Percentiles rank a stretch among this genome's conserved stretches.
Evolutionary conservation across 116 monocot species (phyloP).

Genomic region (Iris pallida): DNA sequence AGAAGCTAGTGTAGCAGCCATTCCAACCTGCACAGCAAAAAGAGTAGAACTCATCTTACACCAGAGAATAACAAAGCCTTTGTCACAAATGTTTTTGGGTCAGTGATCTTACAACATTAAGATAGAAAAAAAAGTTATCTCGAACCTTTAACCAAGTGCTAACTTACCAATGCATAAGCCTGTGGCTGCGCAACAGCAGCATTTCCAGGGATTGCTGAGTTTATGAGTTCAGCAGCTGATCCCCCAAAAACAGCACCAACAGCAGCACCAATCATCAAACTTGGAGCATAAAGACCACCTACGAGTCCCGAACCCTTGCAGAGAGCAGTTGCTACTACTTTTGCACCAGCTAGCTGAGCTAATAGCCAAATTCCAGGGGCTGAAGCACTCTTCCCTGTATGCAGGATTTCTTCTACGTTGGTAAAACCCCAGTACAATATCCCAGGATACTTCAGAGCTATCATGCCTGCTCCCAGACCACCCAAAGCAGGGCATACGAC

Average conservation of each 20-base stretch:
- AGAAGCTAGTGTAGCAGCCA: constrained; percentile 66
- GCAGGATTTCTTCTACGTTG: constrained; percentile 97
- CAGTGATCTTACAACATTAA: no score
- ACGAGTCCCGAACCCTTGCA: constrained; percentile 99
- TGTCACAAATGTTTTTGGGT: no score
- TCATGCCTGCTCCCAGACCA: constrained; percentile 94
- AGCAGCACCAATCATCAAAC: constrained; percentile 99
- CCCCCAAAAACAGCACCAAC: constrained; percentile 99
- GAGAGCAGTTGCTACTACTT: constrained; percentile 92
- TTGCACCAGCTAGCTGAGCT: constrained; percentile 80
- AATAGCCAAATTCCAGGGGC: constrained; percentile 99
- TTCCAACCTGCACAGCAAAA: constrained; percentile 68
- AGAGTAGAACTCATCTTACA: constrained; percentile 1
- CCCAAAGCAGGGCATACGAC: constrained; percentile 95
- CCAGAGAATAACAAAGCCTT: no score
- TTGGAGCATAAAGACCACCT: constrained; percentile 98
- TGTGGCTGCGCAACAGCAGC: constrained; percentile 85
- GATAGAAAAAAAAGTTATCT: neutral
- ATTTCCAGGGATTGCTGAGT: constrained; percentile 91
- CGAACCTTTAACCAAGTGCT: constrained; percentile 2
- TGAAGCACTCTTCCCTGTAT: constrained; percentile 95
- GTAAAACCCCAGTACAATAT: constrained; percentile 98
- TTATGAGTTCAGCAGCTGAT: constrained; percentile 87
- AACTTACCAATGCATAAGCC: constrained; percentile 91
- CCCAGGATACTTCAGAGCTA: constrained; percentile 95